These are phyloP conservation scores for Helotiales sp. DNA, from an alignment of 2,329 filamentous ascomycete species.

Conservation along the genomic window DNA sequence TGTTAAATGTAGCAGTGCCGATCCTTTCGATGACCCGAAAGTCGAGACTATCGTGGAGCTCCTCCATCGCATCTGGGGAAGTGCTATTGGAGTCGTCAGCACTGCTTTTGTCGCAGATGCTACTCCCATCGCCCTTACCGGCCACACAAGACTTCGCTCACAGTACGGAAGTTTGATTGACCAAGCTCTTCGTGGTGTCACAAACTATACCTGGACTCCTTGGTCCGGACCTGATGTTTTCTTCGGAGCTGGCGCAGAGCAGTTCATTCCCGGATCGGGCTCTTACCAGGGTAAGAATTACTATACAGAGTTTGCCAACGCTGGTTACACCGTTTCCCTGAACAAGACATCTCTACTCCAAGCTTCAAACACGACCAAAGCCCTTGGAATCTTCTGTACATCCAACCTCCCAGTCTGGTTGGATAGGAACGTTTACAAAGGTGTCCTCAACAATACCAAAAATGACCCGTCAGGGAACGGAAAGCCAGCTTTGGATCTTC, in stretches of 20 bases:
- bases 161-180: constrained; percentile 74
- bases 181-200: constrained; percentile 72
- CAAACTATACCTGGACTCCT: constrained; percentile 80
- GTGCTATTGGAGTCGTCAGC: constrained; percentile 64
- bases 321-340: constrained; percentile 68
- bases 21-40: constrained; percentile 80
- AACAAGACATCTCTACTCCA: constrained; percentile 72
- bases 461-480: constrained; percentile 70
- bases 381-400: constrained; percentile 76
- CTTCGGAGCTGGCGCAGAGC: constrained; percentile 80
- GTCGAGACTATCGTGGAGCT: constrained; percentile 82
- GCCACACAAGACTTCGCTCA: constrained; percentile 70
- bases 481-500: constrained; percentile 68
- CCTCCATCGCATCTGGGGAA: constrained; percentile 67
- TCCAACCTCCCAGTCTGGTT: constrained; percentile 82
- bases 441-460: constrained; percentile 64
- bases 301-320: constrained; percentile 71
- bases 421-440: constrained; percentile 76
- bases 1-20: too few relatives aligned
- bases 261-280: constrained; percentile 66
- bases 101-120: constrained; percentile 84
- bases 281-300: constrained; percentile 75
- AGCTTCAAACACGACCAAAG: constrained; percentile 57
- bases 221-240: constrained; percentile 76
- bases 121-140: constrained; percentile 73